These are phyloP conservation scores for Emericellopsis cladophorae DNA, from an alignment of 2,329 filamentous ascomycete species.

Conservation along the genomic window DNA sequence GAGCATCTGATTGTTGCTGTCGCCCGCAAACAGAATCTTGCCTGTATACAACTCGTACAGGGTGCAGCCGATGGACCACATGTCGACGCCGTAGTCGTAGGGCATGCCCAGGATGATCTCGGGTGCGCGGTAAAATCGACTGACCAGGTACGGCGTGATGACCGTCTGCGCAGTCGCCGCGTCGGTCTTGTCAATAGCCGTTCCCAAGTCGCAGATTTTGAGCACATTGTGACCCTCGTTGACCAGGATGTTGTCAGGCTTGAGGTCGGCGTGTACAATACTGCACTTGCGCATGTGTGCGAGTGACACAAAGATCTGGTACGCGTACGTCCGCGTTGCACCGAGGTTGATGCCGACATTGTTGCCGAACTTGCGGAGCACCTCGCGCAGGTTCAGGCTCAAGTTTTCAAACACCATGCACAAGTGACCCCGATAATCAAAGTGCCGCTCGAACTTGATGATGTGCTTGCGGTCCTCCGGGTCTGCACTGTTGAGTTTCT, in stretches of 20 bases:
- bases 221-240: conserved; percentile 73
- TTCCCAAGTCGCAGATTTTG: conserved; percentile 94
- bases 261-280: conserved; percentile 90
- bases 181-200: conserved; percentile 84
- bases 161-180: conserved; percentile 60
- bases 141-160: conserved; percentile 89
- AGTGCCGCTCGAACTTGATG: conserved; percentile 74
- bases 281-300: conserved; percentile 83
- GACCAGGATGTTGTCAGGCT: conserved; percentile 92
- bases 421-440: conserved; percentile 89
- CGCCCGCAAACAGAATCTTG: conserved; percentile 90
- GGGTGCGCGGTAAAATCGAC: conserved; percentile 91
- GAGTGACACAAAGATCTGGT: conserved; percentile 86
- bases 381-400: conserved; percentile 83
- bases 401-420: conserved; percentile 97
- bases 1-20: conserved; percentile 98
- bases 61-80: conserved; percentile 97
- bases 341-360: conserved; percentile 84
- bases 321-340: conserved; percentile 78
- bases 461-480: conserved; percentile 84
- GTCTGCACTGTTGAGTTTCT: conserved; percentile 76
- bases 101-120: conserved; percentile 96
- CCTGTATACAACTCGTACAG: conserved; percentile 95
- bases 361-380: conserved; percentile 90
- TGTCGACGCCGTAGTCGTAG: conserved; percentile 87